Evolutionary conservation across 2,329 filamentous ascomycete genomes (phyloP), one percentile per base, ranked within the genome.

Genomic region (Aspergillus fumigatus): DNA sequence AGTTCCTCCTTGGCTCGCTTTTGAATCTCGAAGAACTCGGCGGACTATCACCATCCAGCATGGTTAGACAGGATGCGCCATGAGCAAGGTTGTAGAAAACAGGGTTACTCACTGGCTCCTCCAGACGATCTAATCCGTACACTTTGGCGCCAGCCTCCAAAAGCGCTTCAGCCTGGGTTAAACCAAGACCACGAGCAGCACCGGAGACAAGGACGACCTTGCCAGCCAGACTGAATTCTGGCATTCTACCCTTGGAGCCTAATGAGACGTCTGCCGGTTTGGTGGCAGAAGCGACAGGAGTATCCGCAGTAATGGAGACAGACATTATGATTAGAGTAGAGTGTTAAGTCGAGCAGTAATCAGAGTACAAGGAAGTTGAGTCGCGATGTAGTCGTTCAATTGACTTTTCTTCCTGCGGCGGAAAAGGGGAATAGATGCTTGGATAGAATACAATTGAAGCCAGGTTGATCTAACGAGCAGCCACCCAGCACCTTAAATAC

Each of bases 201-300:
- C 89, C 89, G 1, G 88, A 88, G 3, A 92, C 85, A 29, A 89
- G 71, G 49, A 90, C 83, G 1, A 89, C 81, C 72, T 86, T 91
- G 74, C 84, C 83, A 61, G 83, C 80, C 61, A 95, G 81, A 66
- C 82, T 87, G 78, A 94, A 94, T 68, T 94, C 90, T 48, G 88
- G 86, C 51, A 92, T 75, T 52, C 74, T 64, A 51, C 65, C 60
- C 60, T 67, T 68, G 51, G 67, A 69, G 51, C 73, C 73, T 56
- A 75, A 54, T 54, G 55, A 63, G 17, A 67, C 55, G 27, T 68
- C 62, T 35, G 66, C 66, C 57, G 70, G 65, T 32, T 67, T 56
- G 29, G 64, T 40, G 32, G 64, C 65, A 51, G 72, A 65, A 48
- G 64, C 67, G 41, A 56, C 64, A 48, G 61, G 62, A 54, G 65